Evolutionary conservation across 176 grass and related monocot genomes (phyloP).

Genomic region (Pharus latifolius): DNA sequence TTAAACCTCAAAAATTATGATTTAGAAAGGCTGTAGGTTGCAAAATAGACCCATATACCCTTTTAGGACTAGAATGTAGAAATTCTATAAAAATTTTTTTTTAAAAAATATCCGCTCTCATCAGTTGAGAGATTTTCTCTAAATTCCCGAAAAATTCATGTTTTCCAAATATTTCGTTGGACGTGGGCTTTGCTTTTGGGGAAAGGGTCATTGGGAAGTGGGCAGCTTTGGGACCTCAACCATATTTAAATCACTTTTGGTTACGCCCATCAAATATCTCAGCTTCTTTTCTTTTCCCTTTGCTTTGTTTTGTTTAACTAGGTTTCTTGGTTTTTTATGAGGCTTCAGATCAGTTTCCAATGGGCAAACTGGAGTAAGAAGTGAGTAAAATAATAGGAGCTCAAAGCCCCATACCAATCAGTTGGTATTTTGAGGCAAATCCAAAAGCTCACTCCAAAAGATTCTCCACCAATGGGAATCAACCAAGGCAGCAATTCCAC

Average conservation of each 20-base stretch:
- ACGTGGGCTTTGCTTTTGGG: too few species aligned
- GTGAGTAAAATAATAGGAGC: not conserved
- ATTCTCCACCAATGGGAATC: constrained; percentile 36
- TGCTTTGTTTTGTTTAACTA: not conserved
- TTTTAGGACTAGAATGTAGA: too few species aligned
- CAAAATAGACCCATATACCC: too few species aligned
- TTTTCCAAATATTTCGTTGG: too few species aligned
- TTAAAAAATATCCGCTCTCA: too few species aligned
- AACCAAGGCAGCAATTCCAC: constrained; percentile 7
- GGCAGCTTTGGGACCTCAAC: constrained; percentile 13
- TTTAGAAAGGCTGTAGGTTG: too few species aligned
- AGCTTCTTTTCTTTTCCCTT: not conserved
- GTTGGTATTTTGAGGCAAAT: constrained; percentile 14
- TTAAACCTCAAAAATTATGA: too few species aligned
- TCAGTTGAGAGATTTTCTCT: too few species aligned
- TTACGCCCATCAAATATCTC: not conserved
- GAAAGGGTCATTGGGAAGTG: not conserved
- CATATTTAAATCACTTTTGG: not conserved
- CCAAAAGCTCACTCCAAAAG: constrained; percentile 22
- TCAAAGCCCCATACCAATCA: not conserved
- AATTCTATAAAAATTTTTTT: too few species aligned
- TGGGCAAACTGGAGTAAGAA: not conserved
- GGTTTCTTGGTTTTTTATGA: not conserved
- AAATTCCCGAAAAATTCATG: too few species aligned
- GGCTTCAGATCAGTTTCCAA: not conserved